Evolutionary conservation across 2,329 filamentous ascomycete species (phyloP), one percentile per base, ranked within the genome.

Genomic region (Drechslerella coelobrocha): DNA sequence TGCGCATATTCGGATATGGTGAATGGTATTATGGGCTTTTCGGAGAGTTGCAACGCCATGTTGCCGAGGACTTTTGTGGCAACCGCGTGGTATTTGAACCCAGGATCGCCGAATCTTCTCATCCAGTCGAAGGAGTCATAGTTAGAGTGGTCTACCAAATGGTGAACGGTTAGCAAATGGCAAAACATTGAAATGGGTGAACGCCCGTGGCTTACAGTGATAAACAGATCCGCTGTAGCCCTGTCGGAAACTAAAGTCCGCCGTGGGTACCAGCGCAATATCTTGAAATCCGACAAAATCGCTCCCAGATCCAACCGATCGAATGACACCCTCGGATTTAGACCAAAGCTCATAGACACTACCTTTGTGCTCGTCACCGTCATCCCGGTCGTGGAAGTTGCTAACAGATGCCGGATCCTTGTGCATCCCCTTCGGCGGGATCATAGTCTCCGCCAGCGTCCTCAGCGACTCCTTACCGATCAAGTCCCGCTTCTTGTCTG

Each of bases 91-190:
- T 91, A 90, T 48, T 83, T 80, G 62, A 86, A 88, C 21, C 82
- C 84, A 1, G 83, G 83, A 17, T 97, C 94, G 21, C 90, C 88
- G 68, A 90, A 86, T 43, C 83, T 84, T 26, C 88, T 82, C 84
- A 97, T 91, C 88, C 91, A 93, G 48, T 92, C 88, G 75, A 90
- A 92, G 56, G 87, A 95, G 77, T 97, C 93, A 79, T 96, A 95
- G 79, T 89, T 94, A 68, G 89, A 92, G 78, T 92, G 88, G 57
- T 88, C 86, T 0, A 92, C 90, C 74, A 84, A 88, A 6, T 81
- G 79, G 3, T 84, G 81, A 37, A 89, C 89, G 27, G 81, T 79
- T 76, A 99, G 97, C 27, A 86, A 84, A 73, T 97, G 85, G 77
- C 97, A 91, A 62, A 97, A 82, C 9, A 89, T 92, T 45, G 91